Percentiles rank a stretch among this genome's conserved stretches.
phyloP scores from a whole-genome alignment of 257 asterid species.

The Vinca minor region DNA sequence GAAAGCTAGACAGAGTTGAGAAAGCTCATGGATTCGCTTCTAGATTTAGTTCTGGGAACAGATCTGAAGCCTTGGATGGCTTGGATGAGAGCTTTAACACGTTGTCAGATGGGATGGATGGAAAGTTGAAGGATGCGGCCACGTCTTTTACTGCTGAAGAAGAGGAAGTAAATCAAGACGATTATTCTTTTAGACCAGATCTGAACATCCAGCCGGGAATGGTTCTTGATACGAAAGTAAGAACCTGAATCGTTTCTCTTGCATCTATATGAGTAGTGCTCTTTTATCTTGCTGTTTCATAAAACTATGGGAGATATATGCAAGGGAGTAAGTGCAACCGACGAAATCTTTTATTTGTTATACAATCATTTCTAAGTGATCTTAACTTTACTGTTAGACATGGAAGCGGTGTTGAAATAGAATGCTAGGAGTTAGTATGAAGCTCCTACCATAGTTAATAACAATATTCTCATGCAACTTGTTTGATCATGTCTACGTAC shows the following conservation, averaged over 20 bases:
- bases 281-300: background rate
- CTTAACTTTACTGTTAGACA: too few species aligned
- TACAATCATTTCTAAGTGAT: too few species aligned
- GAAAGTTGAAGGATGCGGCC: conserved; percentile 58
- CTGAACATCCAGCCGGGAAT: conserved; percentile 38
- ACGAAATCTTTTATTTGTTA: too few species aligned
- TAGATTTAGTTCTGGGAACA: conserved; percentile 20
- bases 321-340: too few species aligned
- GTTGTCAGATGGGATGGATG: conserved; percentile 54
- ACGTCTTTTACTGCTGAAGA: conserved; percentile 53
- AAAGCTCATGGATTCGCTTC: conserved; percentile 35
- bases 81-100: conserved; percentile 33
- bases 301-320: background rate
- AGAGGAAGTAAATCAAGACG: conserved; percentile 43
- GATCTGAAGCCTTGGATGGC: conserved; percentile 26
- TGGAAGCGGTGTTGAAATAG: too few species aligned
- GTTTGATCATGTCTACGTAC: too few species aligned
- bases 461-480: too few species aligned
- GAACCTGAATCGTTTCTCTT: conserved; percentile 10
- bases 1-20: conserved; percentile 42
- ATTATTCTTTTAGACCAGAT: conserved; percentile 73
- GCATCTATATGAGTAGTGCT: background rate
- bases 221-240: conserved; percentile 69
- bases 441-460: too few species aligned
- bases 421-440: too few species aligned